phyloP scores from a whole-genome alignment of 2,329 filamentous ascomycete species.

The Exophiala oligosperma region DNA sequence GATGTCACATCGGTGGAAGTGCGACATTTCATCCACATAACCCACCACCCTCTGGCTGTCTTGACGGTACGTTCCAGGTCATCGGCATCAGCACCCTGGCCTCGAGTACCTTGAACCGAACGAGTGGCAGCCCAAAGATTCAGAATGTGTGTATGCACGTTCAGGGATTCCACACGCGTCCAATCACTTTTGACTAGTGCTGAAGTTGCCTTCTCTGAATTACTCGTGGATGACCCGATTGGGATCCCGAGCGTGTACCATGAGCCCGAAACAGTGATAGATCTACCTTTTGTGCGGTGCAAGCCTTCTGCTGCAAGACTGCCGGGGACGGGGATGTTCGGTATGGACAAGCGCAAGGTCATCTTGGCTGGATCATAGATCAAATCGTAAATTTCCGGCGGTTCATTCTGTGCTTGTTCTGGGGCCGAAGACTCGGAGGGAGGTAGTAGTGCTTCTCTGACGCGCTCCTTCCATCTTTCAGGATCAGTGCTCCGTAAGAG shows the following conservation, averaged over 20 bases:
- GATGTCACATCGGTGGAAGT: conserved; percentile 9
- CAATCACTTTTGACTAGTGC: conserved; percentile 21
- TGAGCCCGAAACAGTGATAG: conserved; percentile 24
- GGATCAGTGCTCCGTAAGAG: conserved; percentile 49
- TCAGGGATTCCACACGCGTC: conserved; percentile 58
- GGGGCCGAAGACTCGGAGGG: neutral
- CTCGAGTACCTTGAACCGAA: neutral
- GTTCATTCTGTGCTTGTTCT: neutral
- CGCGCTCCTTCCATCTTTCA: conserved; percentile 40
- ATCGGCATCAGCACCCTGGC: conserved; percentile 32
- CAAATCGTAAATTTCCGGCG: conserved; percentile 54
- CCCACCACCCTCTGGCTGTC: conserved; percentile 66
- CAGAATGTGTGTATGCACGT: conserved; percentile 61
- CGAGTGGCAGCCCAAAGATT: conserved; percentile 56
- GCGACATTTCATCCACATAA: conserved; percentile 59
- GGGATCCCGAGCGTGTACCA: conserved; percentile 31
- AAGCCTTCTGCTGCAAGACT: conserved; percentile 28
- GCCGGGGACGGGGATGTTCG: conserved; percentile 61
- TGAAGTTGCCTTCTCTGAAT: neutral
- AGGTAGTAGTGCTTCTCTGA: conserved; percentile 25
- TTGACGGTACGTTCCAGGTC: conserved; percentile 64
- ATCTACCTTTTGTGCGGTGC: conserved; percentile 10
- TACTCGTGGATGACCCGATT: conserved; percentile 19
- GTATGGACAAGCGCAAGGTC: conserved; percentile 62
- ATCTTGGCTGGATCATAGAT: conserved; percentile 60